phyloP scores from a whole-genome alignment of 257 asterid genomes.

The Penstemon newberryi region DNA sequence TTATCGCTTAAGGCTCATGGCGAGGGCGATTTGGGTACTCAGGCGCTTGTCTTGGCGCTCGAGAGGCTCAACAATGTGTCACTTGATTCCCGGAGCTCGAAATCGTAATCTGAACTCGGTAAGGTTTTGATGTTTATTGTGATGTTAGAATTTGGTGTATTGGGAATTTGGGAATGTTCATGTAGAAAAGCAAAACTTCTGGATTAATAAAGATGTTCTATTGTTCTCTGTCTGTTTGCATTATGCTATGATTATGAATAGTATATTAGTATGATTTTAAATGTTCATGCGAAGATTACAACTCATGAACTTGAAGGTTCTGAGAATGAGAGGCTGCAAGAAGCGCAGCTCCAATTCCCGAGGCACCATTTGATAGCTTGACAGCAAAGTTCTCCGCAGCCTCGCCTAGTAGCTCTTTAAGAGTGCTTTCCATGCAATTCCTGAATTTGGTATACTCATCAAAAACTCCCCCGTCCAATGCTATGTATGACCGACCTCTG shows the following conservation, averaged over 20 bases:
- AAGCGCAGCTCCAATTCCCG: conserved; percentile 94
- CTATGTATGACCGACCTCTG: conserved; percentile 66
- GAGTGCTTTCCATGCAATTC: conserved; percentile 48
- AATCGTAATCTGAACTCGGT: conserved; percentile 26
- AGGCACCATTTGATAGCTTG: conserved; percentile 73
- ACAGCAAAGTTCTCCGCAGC: conserved; percentile 36
- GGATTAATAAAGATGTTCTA: too few relatives aligned
- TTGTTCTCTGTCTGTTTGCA: too few relatives aligned
- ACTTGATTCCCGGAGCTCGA: conserved; percentile 26
- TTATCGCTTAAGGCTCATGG: conserved; percentile 84
- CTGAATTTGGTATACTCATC: conserved; percentile 75
- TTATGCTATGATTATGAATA: too few relatives aligned
- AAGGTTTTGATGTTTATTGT: conserved; percentile 8
- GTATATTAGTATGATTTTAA: too few relatives aligned
- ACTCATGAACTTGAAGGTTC: conserved; percentile 45
- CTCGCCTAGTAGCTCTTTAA: conserved; percentile 69
- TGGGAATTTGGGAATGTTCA: too few relatives aligned
- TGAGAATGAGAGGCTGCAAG: conserved; percentile 81
- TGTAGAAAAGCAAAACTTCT: too few relatives aligned
- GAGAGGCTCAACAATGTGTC: conserved; percentile 83
- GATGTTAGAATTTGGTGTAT: background rate
- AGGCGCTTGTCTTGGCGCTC: conserved; percentile 76
- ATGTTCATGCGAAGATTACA: background rate
- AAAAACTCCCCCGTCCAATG: conserved; percentile 79
- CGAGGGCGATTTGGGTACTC: conserved; percentile 87